phyloP scores from a whole-genome alignment of 1,139 yeast species.

The Zygoascus sp. region DNA sequence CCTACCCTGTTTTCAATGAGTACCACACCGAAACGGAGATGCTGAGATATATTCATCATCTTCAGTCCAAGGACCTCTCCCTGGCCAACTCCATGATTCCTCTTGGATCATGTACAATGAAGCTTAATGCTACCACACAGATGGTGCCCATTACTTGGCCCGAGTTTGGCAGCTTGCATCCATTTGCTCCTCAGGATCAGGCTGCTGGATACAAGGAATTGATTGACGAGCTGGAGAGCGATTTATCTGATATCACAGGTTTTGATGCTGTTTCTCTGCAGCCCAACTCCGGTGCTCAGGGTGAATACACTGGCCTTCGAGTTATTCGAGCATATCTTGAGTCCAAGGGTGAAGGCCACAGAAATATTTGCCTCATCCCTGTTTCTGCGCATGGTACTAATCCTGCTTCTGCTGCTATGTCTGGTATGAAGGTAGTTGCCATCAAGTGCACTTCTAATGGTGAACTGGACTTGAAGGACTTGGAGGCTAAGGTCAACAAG shows the following conservation, averaged over 20 bases:
- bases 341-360: conserved; percentile 62
- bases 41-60: conserved; percentile 80
- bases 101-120: conserved; percentile 97
- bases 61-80: conserved; percentile 86
- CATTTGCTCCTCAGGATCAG: conserved; percentile 86
- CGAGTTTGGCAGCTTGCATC: conserved; percentile 82
- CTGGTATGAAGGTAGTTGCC: conserved; percentile 89
- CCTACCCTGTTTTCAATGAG: conserved; percentile 74
- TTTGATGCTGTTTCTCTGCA: conserved; percentile 86
- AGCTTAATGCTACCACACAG: conserved; percentile 88
- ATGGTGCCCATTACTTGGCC: conserved; percentile 96
- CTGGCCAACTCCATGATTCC: conserved; percentile 97
- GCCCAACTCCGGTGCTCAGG: conserved; percentile 99
- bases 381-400: conserved; percentile 98
- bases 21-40: conserved; percentile 94
- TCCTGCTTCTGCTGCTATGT: conserved; percentile 98
- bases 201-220: conserved; percentile 78
- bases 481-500: conserved; percentile 67
- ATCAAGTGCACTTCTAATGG: conserved; percentile 84
- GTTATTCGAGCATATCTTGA: conserved; percentile 77
- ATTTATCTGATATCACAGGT: conserved; percentile 91
- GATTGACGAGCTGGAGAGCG: conserved; percentile 71
- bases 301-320: conserved; percentile 92
- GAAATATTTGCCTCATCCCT: conserved; percentile 90
- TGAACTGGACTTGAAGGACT: conserved; percentile 74